Evolutionary conservation across 2,329 filamentous ascomycete genomes (phyloP), one percentile per base, ranked within the genome.

Genomic region (Ophiognomonia clavigignenti-juglandacearum): DNA sequence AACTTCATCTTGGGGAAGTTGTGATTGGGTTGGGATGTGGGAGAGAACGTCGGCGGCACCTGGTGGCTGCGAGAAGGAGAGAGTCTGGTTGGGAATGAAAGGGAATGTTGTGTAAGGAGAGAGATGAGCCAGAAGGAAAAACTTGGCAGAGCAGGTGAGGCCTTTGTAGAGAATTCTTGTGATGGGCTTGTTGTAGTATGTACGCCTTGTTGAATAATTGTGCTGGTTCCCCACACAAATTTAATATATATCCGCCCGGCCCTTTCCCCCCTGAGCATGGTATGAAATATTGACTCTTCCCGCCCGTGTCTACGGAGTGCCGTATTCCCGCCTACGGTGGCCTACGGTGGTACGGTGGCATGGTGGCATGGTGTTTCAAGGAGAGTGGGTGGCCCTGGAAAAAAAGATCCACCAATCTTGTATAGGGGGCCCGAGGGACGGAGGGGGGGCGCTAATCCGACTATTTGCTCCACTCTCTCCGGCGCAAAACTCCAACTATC

Each of bases 351-450:
- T n/a, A n/a, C n/a, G n/a, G n/a, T n/a, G n/a, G n/a, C n/a, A 47
- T 39, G 43, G n/a, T 38, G 22, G 19, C 14, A 24, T 40, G 39
- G 39, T 47, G 48, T 51, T 51, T 51, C 48, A 51, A 40, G 39
- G 39, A 47, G 39, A 46, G 18, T 16, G 27, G 19, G 38, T 18
- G 29, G 31, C 39, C 40, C 40, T 40, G 39, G 26, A 19, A 47
- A 47, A 31, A 38, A 36, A 16, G 44, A 43, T 46, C 48, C 48
- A 47, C 48, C 44, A 47, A 51, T 51, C 48, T 32, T 31, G 10
- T 38, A 13, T 7, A 27, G 29, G 48, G 44, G 41, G 44, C 44
- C 39, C 29, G 14, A 35, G n/a, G n/a, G n/a, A n/a, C n/a, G n/a
- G n/a, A n/a, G n/a, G n/a, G n/a, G n/a, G n/a, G n/a, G n/a, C n/a